Evolutionary conservation across 2,329 filamentous ascomycete species (phyloP).

Genomic region (Fusarium sp.): DNA sequence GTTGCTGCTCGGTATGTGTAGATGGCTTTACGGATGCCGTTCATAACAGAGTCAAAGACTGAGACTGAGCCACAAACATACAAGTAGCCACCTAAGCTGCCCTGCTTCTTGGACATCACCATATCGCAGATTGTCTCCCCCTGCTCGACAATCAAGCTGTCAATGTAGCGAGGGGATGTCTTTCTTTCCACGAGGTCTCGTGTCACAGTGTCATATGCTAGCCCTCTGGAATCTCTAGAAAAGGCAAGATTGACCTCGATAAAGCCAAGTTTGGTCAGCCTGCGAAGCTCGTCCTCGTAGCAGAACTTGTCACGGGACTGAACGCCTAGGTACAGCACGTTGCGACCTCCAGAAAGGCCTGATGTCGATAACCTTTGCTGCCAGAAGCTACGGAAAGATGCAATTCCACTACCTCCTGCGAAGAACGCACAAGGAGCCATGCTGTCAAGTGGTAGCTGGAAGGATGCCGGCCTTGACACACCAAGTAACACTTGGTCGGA

Average conservation of each 20-base stretch:
- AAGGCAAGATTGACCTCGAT: slow-evolving; percentile 68
- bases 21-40: slow-evolving; percentile 67
- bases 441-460: slow-evolving; percentile 64
- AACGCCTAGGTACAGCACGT: slow-evolving; percentile 65
- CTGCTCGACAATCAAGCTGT: slow-evolving; percentile 65
- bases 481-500: slow-evolving; percentile 64
- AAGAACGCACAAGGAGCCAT: slow-evolving; percentile 66
- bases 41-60: slow-evolving; percentile 65
- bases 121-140: slow-evolving; percentile 65
- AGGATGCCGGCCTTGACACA: slow-evolving; percentile 64
- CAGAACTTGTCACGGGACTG: slow-evolving; percentile 63
- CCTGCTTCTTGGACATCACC: slow-evolving; percentile 69
- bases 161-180: slow-evolving; percentile 66
- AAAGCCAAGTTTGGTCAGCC: slow-evolving; percentile 58
- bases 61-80: slow-evolving; percentile 51
- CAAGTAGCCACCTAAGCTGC: slow-evolving; percentile 59
- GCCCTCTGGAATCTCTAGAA: slow-evolving; percentile 63
- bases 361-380: slow-evolving; percentile 57
- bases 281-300: slow-evolving; percentile 42
- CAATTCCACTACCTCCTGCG: slow-evolving; percentile 67
- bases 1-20: slow-evolving; percentile 66
- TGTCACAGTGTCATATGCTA: slow-evolving; percentile 58
- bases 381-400: slow-evolving; percentile 68
- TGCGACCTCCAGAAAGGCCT: slow-evolving; percentile 58
- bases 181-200: slow-evolving; percentile 63